Percentiles rank a stretch among this genome's conserved stretches.
Conservation (phyloP, 176 grass and related monocot species). For the Tillandsia fasciculata region DNA sequence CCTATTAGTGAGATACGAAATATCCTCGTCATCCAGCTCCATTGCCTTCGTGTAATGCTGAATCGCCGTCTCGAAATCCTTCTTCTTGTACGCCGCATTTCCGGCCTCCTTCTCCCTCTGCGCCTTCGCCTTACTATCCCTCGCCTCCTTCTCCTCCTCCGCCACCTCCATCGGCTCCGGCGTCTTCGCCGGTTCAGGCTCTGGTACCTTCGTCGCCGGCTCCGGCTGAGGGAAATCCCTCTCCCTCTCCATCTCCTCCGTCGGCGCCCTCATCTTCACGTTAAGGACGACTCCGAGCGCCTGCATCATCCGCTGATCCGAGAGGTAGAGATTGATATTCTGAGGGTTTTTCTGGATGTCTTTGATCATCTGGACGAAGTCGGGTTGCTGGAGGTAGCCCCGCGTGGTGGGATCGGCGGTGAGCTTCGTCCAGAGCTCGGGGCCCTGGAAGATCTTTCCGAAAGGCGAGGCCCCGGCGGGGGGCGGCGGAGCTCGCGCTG, state of each 20-base stretch:
- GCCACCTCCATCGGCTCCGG: slow-evolving; percentile 70
- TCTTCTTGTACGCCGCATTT: slow-evolving; percentile 97
- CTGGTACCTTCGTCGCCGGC: slow-evolving; percentile 13
- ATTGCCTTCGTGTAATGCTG: slow-evolving; percentile 73
- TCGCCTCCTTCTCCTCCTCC: slow-evolving; percentile 41
- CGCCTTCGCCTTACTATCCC: slow-evolving; percentile 61
- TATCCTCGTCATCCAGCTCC: slow-evolving; percentile 76
- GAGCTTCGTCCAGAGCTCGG: slow-evolving; percentile 94
- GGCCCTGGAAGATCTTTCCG: slow-evolving; percentile 82
- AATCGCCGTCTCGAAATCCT: slow-evolving; percentile 87
- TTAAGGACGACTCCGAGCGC: slow-evolving; percentile 89
- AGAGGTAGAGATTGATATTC: slow-evolving; percentile 56
- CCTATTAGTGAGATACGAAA: slow-evolving; percentile 81
- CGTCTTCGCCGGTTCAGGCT: slow-evolving; percentile 18
- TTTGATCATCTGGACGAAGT: slow-evolving; percentile 79
- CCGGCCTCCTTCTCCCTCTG: slow-evolving; percentile 77
- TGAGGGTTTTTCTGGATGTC: slow-evolving; percentile 84
- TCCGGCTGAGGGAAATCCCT: slow-evolving; percentile 24
- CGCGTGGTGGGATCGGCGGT: slow-evolving; percentile 61
- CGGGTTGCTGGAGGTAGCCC: slow-evolving; percentile 67
- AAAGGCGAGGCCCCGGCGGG: slow-evolving; percentile 27
- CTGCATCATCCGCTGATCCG: slow-evolving; percentile 91
- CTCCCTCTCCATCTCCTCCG: slow-evolving; percentile 29
- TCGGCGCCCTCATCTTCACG: slow-evolving; percentile 60
- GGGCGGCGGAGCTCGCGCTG: slow-evolving; percentile 7